Evolutionary conservation across 2,329 filamentous ascomycete genomes (phyloP).

Genomic region (Beauveria scarabaeidicola): DNA sequence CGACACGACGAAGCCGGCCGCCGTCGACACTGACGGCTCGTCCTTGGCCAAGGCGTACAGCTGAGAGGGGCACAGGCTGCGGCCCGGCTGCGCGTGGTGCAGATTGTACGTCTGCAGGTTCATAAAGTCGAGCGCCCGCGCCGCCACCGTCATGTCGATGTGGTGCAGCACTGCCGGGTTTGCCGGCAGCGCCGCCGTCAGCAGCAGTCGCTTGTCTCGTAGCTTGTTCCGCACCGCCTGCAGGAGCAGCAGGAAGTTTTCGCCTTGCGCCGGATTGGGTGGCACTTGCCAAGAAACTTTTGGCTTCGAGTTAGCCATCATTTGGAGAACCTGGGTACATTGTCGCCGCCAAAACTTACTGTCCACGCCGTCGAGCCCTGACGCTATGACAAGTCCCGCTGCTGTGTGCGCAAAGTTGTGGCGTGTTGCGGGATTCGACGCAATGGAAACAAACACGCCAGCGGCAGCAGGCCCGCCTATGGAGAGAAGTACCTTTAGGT

Average conservation of each 20-base stretch:
- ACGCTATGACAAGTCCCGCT: slow-evolving; percentile 58
- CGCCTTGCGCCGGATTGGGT: slow-evolving; percentile 54
- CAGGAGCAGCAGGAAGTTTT: slow-evolving; percentile 62
- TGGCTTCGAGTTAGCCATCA: no score
- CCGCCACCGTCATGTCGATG: slow-evolving; percentile 56
- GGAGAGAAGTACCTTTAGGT: slow-evolving; percentile 68
- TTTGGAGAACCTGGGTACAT: no score
- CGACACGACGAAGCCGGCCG: slow-evolving; percentile 55
- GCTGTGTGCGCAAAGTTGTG: slow-evolving; percentile 65
- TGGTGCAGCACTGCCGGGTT: slow-evolving; percentile 56
- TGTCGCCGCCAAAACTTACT: slow-evolving; percentile 38
- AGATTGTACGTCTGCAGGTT: slow-evolving; percentile 81
- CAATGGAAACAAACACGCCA: slow-evolving; percentile 59
- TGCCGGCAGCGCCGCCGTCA: slow-evolving; percentile 66
- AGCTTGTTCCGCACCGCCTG: slow-evolving; percentile 57
- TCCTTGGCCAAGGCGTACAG: slow-evolving; percentile 55
- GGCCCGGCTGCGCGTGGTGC: slow-evolving; percentile 58
- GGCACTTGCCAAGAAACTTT: slow-evolving; percentile 78
- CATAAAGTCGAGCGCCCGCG: slow-evolving; percentile 62
- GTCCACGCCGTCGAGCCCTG: slow-evolving; percentile 56
- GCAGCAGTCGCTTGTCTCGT: slow-evolving; percentile 58
- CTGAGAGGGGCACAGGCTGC: slow-evolving; percentile 67
- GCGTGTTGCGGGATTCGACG: slow-evolving; percentile 48
- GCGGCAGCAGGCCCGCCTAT: slow-evolving; percentile 61
- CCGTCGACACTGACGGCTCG: slow-evolving; percentile 57